Evolutionary conservation across 805 yeast genomes (phyloP).

Genomic region (Tetrapisispora taiwanensis): DNA sequence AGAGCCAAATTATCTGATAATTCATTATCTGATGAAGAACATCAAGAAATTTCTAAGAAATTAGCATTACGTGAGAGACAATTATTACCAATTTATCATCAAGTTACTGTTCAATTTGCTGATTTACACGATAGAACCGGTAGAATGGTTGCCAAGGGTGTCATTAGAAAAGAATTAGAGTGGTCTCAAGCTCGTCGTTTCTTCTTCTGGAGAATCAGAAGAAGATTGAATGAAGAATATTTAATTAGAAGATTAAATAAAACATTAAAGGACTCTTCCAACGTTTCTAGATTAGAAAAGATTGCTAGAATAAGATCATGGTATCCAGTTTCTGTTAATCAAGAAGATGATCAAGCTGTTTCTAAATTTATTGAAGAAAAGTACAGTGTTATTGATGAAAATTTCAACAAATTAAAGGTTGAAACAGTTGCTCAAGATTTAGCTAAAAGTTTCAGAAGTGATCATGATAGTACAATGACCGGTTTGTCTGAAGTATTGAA

Average conservation of each 20-base stretch:
- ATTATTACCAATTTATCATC: constrained; percentile 80
- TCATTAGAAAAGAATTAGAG: constrained; percentile 71
- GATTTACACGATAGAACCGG: constrained; percentile 96
- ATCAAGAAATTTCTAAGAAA: constrained; percentile 52
- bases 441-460: constrained; percentile 47
- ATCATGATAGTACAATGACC: constrained; percentile 42
- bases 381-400: constrained; percentile 50
- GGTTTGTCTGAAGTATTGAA: constrained; percentile 48
- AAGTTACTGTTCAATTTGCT: constrained; percentile 90
- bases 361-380: constrained; percentile 80
- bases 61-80: constrained; percentile 69
- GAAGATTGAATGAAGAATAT: constrained; percentile 90
- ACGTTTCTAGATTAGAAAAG: constrained; percentile 57
- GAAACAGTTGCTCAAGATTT: constrained; percentile 59
- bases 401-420: constrained; percentile 51
- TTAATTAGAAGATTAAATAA: constrained; percentile 63
- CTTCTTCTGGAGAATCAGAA: constrained; percentile 98
- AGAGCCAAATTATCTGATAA: constrained; percentile 48
- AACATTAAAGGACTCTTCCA: constrained; percentile 40
- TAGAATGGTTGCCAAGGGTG: constrained; percentile 93
- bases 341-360: constrained; percentile 64
- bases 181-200: constrained; percentile 86
- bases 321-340: constrained; percentile 63
- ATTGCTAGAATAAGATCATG: constrained; percentile 80
- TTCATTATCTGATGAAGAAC: constrained; percentile 52